A percentile compares a stretch with the other conserved stretches of the same genome.
phyloP scores from a whole-genome alignment of 306 rosid genomes.

The Prinsepia uniflora region DNA sequence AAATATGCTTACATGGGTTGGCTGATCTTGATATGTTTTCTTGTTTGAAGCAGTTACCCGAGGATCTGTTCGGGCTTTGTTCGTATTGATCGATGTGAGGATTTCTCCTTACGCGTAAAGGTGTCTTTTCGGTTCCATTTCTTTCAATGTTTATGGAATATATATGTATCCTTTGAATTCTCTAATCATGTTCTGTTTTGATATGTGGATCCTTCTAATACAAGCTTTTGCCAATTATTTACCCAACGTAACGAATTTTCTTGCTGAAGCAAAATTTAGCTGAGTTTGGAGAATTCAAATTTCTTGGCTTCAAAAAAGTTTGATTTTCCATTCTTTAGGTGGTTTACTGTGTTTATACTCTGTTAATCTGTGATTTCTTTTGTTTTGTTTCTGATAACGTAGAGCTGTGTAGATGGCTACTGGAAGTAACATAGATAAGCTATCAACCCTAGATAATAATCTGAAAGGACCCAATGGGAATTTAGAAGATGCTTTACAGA shows the following conservation, averaged over 20 bases:
- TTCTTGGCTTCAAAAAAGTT: neutral
- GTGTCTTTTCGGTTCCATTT: neutral
- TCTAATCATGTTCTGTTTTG: slow-evolving; percentile 16
- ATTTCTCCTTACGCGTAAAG: slow-evolving; percentile 1
- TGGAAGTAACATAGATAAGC: slow-evolving; percentile 50
- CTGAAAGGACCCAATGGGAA: slow-evolving; percentile 41
- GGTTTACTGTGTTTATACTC: neutral
- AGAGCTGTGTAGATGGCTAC: slow-evolving; percentile 53
- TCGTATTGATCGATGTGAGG: slow-evolving; percentile 20
- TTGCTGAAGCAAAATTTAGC: slow-evolving; percentile 6
- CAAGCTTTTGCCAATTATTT: neutral
- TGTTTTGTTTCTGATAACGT: slow-evolving; percentile 21
- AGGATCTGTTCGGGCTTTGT: slow-evolving; percentile 4
- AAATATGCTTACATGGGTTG: neutral
- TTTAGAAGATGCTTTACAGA: slow-evolving; percentile 61
- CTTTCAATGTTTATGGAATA: neutral
- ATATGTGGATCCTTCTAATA: neutral
- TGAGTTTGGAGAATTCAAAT: neutral
- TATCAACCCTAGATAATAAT: slow-evolving; percentile 28
- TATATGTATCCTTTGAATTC: neutral
- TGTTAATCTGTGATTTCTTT: slow-evolving; percentile 3
- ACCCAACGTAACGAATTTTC: neutral
- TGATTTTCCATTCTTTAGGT: neutral
- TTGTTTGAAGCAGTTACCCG: neutral
- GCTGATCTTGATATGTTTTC: neutral